Evolutionary conservation across 2,329 filamentous ascomycete species (phyloP).

Genomic region (Chaetomiaceae sp.): DNA sequence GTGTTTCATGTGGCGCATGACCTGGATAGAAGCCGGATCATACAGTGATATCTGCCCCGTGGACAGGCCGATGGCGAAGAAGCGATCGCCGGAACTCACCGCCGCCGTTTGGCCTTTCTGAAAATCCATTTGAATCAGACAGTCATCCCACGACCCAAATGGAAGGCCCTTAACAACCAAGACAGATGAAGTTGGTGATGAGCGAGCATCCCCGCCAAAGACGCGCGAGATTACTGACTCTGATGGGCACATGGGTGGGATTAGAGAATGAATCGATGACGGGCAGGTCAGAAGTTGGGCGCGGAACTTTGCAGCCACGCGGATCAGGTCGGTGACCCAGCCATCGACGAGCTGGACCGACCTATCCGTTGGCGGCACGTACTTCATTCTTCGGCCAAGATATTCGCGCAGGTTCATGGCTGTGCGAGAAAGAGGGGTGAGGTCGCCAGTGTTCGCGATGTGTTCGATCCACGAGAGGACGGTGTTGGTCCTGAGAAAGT

Average conservation of each 20-base stretch:
- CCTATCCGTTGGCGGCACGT: conserved; percentile 24
- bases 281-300: conserved; percentile 30
- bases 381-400: conserved; percentile 25
- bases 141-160: conserved; percentile 33
- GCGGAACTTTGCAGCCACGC: conserved; percentile 33
- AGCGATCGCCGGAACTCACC: conserved; percentile 26
- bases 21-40: conserved; percentile 25
- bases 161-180: conserved; percentile 26
- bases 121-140: conserved; percentile 31
- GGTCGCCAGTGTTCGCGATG: conserved; percentile 25
- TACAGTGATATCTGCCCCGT: conserved; percentile 32
- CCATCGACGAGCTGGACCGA: conserved; percentile 25
- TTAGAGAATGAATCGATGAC: conserved; percentile 32
- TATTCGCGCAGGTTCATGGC: conserved; percentile 33
- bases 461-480: conserved; percentile 34
- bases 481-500: conserved; percentile 50
- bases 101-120: conserved; percentile 25
- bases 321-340: conserved; percentile 33
- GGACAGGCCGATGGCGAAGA: conserved; percentile 31
- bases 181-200: neutral
- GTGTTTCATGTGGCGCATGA: conserved; percentile 23
- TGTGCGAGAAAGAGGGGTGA: conserved; percentile 27
- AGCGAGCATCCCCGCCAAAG: conserved; percentile 15
- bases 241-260: conserved; percentile 33
- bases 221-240: conserved; percentile 30